Evolutionary conservation across 257 asterid species (phyloP).

Genomic region (Euphrasia confusa): DNA sequence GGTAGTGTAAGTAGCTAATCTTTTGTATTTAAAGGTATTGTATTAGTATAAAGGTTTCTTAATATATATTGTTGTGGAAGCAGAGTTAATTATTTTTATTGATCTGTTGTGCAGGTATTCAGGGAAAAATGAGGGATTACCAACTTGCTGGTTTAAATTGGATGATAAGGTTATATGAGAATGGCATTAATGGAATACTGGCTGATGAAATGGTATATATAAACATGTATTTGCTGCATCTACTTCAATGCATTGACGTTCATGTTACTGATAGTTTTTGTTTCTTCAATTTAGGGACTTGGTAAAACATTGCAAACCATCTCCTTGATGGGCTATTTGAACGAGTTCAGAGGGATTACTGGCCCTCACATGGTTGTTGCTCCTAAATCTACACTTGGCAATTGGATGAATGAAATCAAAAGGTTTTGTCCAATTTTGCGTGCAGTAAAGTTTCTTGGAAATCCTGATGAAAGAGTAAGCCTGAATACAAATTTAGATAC

Average conservation of each 20-base stretch:
- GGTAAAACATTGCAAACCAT: constrained; percentile 98
- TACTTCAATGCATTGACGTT: constrained; percentile 3
- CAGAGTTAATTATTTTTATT: neutral
- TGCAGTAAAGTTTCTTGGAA: constrained; percentile 93
- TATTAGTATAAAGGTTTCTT: neutral
- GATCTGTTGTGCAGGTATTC: constrained; percentile 61
- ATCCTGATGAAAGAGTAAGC: constrained; percentile 96
- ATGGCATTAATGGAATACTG: constrained; percentile 97
- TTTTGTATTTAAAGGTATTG: constrained; percentile 1
- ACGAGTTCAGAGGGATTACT: constrained; percentile 92
- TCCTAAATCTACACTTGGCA: constrained; percentile 99
- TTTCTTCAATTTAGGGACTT: constrained; percentile 55
- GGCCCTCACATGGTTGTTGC: constrained; percentile 99
- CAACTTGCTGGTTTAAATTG: constrained; percentile 98
- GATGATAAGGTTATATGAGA: constrained; percentile 92
- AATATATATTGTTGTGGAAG: neutral
- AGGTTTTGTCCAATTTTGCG: constrained; percentile 91
- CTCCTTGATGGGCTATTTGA: constrained; percentile 89
- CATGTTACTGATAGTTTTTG: constrained; percentile 18
- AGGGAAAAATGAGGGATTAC: constrained; percentile 99
- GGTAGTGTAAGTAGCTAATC: neutral
- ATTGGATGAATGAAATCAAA: constrained; percentile 99
- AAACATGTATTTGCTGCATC: neutral
- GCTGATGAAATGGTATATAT: constrained; percentile 94
- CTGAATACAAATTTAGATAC: constrained; percentile 9